Evolutionary conservation across 73 alveolate genomes (phyloP), one percentile per base, ranked within the genome.

Genomic region (Tetrahymena borealis): DNA sequence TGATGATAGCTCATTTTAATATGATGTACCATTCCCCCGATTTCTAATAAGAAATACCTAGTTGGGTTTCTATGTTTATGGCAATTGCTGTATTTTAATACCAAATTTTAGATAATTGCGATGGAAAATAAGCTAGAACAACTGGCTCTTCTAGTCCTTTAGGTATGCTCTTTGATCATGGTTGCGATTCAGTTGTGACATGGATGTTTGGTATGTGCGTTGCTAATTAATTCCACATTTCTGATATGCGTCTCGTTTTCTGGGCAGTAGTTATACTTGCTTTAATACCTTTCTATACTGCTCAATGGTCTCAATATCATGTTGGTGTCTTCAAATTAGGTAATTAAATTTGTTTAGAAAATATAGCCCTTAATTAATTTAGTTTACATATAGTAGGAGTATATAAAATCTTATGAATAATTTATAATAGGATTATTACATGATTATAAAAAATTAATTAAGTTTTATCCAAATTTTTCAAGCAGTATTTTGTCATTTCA

Each of bases 111-210:
- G 98, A 96, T 39, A 91, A 94, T 42, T 78, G 94, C 12, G 98
- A 96, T 96, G 98, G 98, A 11, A 96, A 94, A 91, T 94, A 96
- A 91, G 94, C 97, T 18, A 92, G 97, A 85, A 94, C 97, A 78
- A 78, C 93, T 40, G 94, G 94, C 24, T 95, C 96, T 15, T 94
- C 97, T 0, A 91, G 95, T 78, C 96, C 98, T 39, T 96, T 96
- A 90, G 98, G 98, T 15, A 92, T 96, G 94, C 38, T 96, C 35
- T 37, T 96, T 60, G 98, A 96, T 94, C 98, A 96, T 94, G 98
- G 98, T 16, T 91, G 95, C 20, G 98, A 96, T 79, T 96, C 97
- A 33, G 91, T 95, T 39, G 95, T 96, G 12, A 91, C 96, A 32
- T 96, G 95, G 95, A 79, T 93, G 38, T 39, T 90, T 40, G 95